phyloP scores from a whole-genome alignment of 768 basidiomycete species.

The Kwoniella bestiolae region DNA sequence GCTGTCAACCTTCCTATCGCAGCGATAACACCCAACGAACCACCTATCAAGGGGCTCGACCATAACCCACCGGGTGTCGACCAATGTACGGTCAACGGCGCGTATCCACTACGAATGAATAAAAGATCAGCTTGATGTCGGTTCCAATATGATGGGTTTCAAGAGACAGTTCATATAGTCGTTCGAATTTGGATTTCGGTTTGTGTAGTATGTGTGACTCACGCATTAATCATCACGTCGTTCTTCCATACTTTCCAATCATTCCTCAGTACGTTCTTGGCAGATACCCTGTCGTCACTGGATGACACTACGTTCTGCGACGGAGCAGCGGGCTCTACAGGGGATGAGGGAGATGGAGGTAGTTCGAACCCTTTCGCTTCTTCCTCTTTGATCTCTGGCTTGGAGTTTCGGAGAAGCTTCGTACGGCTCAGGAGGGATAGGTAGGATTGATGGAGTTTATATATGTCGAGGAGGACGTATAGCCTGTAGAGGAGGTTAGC shows the following conservation, averaged over 20 bases:
- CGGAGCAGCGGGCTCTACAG: constrained; percentile 11
- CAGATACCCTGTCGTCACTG: not conserved
- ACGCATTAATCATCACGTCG: constrained; percentile 39
- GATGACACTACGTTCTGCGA: too few species aligned
- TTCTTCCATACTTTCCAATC: constrained; percentile 44
- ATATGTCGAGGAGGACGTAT: constrained; percentile 50
- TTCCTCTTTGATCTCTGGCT: constrained; percentile 23
- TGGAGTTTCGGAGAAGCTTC: constrained; percentile 20
- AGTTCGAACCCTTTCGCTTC: constrained; percentile 53
- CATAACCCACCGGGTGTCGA: constrained; percentile 50
- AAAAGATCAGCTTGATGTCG: not conserved
- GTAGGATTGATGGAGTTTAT: constrained; percentile 34
- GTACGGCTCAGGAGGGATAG: constrained; percentile 33
- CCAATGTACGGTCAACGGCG: constrained; percentile 56
- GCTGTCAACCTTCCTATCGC: constrained; percentile 35
- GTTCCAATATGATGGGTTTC: too few species aligned
- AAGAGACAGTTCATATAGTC: too few species aligned
- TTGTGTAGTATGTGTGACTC: constrained; percentile 13
- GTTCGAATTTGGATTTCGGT: too few species aligned
- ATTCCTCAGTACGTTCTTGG: constrained; percentile 16
- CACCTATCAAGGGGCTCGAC: constrained; percentile 40
- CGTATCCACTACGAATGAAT: constrained; percentile 45
- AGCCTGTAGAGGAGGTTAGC: too few species aligned
- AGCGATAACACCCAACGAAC: constrained; percentile 38
- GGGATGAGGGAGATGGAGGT: constrained; percentile 6